Percentiles rank a stretch among this genome's conserved stretches.
These are phyloP conservation scores for Pythium myriotylum DNA, from an alignment of 352 stramenopile species.

Conservation along the genomic window DNA sequence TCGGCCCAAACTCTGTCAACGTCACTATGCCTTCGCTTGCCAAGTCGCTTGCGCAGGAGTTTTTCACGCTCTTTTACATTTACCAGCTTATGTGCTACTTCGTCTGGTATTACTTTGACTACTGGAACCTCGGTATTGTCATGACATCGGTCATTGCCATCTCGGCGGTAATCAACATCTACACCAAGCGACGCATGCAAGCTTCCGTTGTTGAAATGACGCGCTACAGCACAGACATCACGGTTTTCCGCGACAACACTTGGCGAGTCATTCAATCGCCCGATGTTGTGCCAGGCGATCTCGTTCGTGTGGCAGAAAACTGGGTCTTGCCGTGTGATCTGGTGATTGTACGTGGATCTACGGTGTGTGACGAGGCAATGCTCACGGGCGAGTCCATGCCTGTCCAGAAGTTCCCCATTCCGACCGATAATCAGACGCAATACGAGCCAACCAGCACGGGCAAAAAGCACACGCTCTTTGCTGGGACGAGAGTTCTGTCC, in stretches of 20 bases:
- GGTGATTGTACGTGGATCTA: slow-evolving; percentile 39
- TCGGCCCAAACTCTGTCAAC: slow-evolving; percentile 62
- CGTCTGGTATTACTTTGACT: slow-evolving; percentile 78
- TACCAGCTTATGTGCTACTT: slow-evolving; percentile 90
- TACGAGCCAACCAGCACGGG: slow-evolving; percentile 54
- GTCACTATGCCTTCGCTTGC: slow-evolving; percentile 61
- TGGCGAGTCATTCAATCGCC: slow-evolving; percentile 54
- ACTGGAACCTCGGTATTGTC: slow-evolving; percentile 57
- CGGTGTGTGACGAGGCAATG: slow-evolving; percentile 73
- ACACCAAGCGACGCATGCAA: slow-evolving; percentile 64
- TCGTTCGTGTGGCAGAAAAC: slow-evolving; percentile 63
- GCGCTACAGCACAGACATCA: slow-evolving; percentile 63
- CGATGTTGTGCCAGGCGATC: slow-evolving; percentile 66
- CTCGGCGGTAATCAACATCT: slow-evolving; percentile 64
- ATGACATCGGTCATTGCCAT: slow-evolving; percentile 59
- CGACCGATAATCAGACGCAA: slow-evolving; percentile 45
- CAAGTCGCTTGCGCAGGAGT: slow-evolving; percentile 60
- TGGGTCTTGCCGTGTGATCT: slow-evolving; percentile 74
- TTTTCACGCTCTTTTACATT: slow-evolving; percentile 78
- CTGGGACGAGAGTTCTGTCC: slow-evolving; percentile 78
- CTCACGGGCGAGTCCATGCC: slow-evolving; percentile 87
- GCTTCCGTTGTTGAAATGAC: slow-evolving; percentile 63
- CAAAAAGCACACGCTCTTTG: slow-evolving; percentile 90
- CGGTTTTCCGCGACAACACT: slow-evolving; percentile 55
- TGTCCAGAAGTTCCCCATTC: slow-evolving; percentile 81